These are phyloP conservation scores for Polygonum aviculare DNA, from an alignment of 148 eudicot genomes.

Conservation along the genomic window DNA sequence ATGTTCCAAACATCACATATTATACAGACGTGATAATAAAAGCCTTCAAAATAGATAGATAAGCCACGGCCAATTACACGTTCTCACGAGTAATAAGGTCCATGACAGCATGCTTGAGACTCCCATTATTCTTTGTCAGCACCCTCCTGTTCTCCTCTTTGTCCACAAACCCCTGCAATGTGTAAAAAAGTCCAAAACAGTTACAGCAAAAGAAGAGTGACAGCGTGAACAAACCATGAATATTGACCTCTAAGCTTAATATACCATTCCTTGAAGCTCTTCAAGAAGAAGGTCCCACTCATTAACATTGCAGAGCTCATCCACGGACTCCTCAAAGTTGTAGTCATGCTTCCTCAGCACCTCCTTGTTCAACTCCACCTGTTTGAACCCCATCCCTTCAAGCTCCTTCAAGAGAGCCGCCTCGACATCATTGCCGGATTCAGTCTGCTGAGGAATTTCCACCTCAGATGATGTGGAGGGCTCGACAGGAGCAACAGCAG, in stretches of 20 bases:
- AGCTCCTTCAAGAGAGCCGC: constrained; percentile 44
- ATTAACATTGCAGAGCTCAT: constrained; percentile 53
- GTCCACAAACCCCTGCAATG: constrained; percentile 62
- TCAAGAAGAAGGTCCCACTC: constrained; percentile 73
- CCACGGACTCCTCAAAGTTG: constrained; percentile 47
- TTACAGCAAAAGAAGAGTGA: neutral
- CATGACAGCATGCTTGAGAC: constrained; percentile 74
- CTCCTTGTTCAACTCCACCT: constrained; percentile 51
- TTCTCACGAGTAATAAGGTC: constrained; percentile 66
- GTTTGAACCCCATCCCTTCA: constrained; percentile 56
- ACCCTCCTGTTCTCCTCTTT: constrained; percentile 53
- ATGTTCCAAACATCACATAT: neutral
- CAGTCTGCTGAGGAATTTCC: neutral
- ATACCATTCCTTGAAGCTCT: constrained; percentile 84
- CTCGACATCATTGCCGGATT: constrained; percentile 26
- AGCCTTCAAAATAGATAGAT: neutral
- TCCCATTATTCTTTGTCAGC: constrained; percentile 77
- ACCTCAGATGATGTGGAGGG: neutral
- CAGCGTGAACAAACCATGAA: neutral
- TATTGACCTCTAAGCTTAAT: neutral
- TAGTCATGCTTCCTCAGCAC: constrained; percentile 48
- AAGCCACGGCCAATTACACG: neutral
- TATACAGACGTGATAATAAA: neutral
- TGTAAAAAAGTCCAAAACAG: neutral
- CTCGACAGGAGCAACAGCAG: neutral